Percentiles rank a stretch among this genome's conserved stretches.
phyloP scores from a whole-genome alignment of 148 eudicot species.

The Vaccinium myrtillus region DNA sequence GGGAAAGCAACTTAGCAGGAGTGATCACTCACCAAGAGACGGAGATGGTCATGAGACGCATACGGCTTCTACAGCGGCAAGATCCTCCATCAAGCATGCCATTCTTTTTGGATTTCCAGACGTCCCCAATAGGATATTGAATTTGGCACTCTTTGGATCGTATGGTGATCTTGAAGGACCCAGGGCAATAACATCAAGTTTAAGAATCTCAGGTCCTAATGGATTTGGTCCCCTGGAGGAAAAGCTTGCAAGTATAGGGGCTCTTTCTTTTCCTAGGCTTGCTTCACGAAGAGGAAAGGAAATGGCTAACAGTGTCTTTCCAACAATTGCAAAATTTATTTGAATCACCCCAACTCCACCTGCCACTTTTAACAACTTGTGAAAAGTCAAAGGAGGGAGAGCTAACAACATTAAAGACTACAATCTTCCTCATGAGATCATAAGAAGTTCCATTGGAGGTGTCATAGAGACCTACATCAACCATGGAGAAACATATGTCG shows the following conservation, averaged over 20 bases:
- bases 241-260: not conserved
- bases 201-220: not conserved
- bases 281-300: not conserved
- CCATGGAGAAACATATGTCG: not conserved
- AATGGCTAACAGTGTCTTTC: not conserved
- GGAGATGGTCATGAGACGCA: not conserved
- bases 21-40: not conserved
- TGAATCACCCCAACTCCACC: not conserved
- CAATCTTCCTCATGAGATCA: not conserved
- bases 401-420: not conserved
- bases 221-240: not conserved
- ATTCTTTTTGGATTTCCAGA: not conserved
- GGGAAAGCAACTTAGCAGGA: not conserved
- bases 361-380: not conserved
- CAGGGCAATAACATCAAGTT: not conserved
- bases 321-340: not conserved
- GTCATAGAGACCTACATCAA: not conserved
- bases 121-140: not conserved
- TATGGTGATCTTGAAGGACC: not conserved
- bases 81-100: not conserved
- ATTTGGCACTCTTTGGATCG: not conserved
- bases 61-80: not conserved
- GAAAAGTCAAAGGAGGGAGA: not conserved
- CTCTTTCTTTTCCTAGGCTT: not conserved
- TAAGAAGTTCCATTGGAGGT: not conserved